Base-by-base conservation (phyloP, 106 monocot genomes). In the Phalaenopsis equestris region DNA sequence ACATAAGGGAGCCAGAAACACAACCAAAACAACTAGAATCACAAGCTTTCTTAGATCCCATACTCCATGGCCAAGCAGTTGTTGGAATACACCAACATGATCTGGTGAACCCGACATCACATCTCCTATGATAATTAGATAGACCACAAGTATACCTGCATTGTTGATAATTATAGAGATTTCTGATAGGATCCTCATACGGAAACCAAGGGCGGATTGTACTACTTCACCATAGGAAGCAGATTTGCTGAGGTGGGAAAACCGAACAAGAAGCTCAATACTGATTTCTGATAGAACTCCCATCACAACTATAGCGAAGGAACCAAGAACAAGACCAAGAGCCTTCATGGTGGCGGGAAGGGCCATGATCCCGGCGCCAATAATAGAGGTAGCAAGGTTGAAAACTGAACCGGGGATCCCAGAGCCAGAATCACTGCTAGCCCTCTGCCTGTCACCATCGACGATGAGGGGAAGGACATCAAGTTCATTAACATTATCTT, bases 361-460 rank as follows among this genome's bases (percentile, higher is more conserved):
- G 11, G 95, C 95, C 95, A 95, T 95, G 78, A 95, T 95, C 6
- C 95, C 95, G 11, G 95, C 95, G 24, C 95, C 95, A 75, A 95
- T 91, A 80, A 95, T 87, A 36, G 95, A 89, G 5, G 95, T 95
- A 19, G 95, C 92, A 38, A 95, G 93, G 75, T 95, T 95, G 86
- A 95, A 95, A 23, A 95, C 93, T 7, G 95, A 92, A 41, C 90
- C 86, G 14, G 91, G 80, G 48, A 93, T 68, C 18, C 85, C 86
- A 6, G 95, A 95, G 9, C 87, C 89, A 9, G 80, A 14, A 3
- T 72, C 17, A 15, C 61, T 24, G 42, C 42, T 4, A 49, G 76
- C 6, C 5, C 2, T 52, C 49, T 0, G 55, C n/a, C 12, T 16
- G 5, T 30, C 78, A 14, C 42, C 73, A 74, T 70, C 56, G 38